Percentiles rank a stretch among this genome's conserved stretches.
These are phyloP conservation scores for Flaveria robusta DNA, from an alignment of 129 eudicot genomes.

Conservation along the genomic window DNA sequence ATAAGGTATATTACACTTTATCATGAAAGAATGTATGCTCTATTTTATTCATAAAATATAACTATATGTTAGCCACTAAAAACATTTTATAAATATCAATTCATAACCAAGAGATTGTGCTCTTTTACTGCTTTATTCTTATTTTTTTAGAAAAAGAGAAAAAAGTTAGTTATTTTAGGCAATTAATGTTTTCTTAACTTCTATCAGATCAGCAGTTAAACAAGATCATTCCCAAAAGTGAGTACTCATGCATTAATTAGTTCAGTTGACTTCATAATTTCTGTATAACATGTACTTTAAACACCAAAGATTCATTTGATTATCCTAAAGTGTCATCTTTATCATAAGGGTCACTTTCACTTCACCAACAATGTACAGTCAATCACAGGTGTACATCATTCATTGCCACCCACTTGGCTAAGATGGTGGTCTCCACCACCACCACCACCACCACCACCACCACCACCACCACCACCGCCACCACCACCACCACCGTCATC, in stretches of 20 bases:
- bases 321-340: slow-evolving; percentile 4
- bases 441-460: too few species aligned
- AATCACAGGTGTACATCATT: slow-evolving; percentile 18
- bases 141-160: not conserved
- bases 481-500: too few species aligned
- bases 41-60: not conserved
- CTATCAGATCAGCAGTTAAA: not conserved
- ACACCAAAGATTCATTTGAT: slow-evolving; percentile 19
- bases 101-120: too few species aligned
- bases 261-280: not conserved
- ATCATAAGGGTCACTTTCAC: not conserved
- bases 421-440: slow-evolving; percentile 7
- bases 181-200: not conserved
- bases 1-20: not conserved
- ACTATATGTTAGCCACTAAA: not conserved
- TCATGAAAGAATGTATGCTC: not conserved
- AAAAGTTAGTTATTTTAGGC: slow-evolving; percentile 1
- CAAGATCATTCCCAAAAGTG: not conserved
- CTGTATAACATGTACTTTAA: slow-evolving; percentile 10
- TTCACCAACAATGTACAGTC: not conserved
- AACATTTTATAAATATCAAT: too few species aligned
- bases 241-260: not conserved
- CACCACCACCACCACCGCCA: too few species aligned
- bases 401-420: not conserved
- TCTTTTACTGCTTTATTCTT: not conserved